Evolutionary conservation across 2,329 filamentous ascomycete species (phyloP), one percentile per base, ranked within the genome.

Genomic region (Microdochium paspali): DNA sequence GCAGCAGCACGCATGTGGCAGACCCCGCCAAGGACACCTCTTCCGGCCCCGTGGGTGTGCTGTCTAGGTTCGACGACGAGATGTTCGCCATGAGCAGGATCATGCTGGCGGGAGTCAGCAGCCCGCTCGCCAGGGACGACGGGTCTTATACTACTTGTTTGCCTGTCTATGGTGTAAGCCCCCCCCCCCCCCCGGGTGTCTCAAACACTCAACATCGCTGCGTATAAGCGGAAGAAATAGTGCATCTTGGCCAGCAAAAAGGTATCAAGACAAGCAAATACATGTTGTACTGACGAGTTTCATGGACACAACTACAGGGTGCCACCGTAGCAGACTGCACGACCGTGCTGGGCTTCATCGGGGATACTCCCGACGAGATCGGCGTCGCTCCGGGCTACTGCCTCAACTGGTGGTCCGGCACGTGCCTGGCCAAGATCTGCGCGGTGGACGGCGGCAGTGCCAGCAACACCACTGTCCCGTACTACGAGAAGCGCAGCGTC

Each of bases 401-500:
- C 42, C 23, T 26, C 42, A 44, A 44, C 42, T 44, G 42, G 42
- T 26, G 24, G 42, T 24, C 42, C n/a, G 42, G 42, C 42, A 44
- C 42, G 18, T 44, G 42, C 42, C n/a, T 23, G 42, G 42, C 42
- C 13, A n/a, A 23, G 18, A 21, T 44, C n/a, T 44, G 42, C 42
- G 42, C 42, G 12, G n/a, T n/a, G n/a, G 23, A 24, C 42, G 42
- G 24, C 42, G 42, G n/a, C 12, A 24, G 21, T 13, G 4, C 7
- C 18, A 20, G 20, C 35, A 40, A 15, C 13, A 3, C 23, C 12
- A 40, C 35, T 9, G 35, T 21, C 3, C 35, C 35, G 15, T 44
- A 44, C 42, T 44, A 24, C 23, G 42, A 44, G 23, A 10, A 44
- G 42, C 23, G 23, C 23, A 26, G 42, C 42, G 23, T 26, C 42